Percentiles rank a stretch among this genome's conserved stretches.
These are phyloP conservation scores for Arthrocladium fulminans DNA, from an alignment of 2,329 filamentous ascomycete species.

Conservation along the genomic window DNA sequence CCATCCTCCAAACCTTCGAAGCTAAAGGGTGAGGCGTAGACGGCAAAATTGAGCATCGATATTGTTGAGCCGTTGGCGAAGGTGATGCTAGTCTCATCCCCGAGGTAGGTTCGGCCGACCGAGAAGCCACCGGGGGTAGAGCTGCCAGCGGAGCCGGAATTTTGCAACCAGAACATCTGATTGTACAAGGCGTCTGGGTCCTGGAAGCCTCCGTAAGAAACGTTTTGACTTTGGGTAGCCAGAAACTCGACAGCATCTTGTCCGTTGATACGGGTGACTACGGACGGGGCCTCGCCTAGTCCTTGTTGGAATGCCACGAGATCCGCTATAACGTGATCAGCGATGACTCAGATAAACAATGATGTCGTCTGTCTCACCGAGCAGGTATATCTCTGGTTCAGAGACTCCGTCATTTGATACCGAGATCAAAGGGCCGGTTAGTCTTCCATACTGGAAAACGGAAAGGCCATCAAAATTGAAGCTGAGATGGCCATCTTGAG, in stretches of 20 bases:
- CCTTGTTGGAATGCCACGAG: not conserved
- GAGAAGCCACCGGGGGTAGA: slow-evolving; percentile 4
- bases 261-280: slow-evolving; percentile 7
- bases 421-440: slow-evolving; percentile 41
- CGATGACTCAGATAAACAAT: not conserved
- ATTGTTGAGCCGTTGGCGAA: slow-evolving; percentile 25
- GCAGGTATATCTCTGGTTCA: not conserved
- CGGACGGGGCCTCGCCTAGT: not conserved
- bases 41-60: slow-evolving; percentile 20
- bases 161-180: slow-evolving; percentile 21
- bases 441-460: slow-evolving; percentile 46
- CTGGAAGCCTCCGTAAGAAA: slow-evolving; percentile 6
- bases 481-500: slow-evolving; percentile 53
- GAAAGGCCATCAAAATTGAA: slow-evolving; percentile 24
- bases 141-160: slow-evolving; percentile 5
- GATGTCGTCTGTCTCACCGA: too few species aligned
- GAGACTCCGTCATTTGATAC: not conserved
- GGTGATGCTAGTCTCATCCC: slow-evolving; percentile 19
- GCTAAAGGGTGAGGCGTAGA: not conserved
- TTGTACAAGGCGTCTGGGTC: slow-evolving; percentile 27
- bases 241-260: slow-evolving; percentile 4
- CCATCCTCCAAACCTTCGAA: slow-evolving; percentile 5
- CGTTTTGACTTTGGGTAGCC: slow-evolving; percentile 1
- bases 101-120: slow-evolving; percentile 21
- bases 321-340: not conserved